Conservation (phyloP, 495 filamentous ascomycete genomes). For the Neurospora sp. region DNA sequence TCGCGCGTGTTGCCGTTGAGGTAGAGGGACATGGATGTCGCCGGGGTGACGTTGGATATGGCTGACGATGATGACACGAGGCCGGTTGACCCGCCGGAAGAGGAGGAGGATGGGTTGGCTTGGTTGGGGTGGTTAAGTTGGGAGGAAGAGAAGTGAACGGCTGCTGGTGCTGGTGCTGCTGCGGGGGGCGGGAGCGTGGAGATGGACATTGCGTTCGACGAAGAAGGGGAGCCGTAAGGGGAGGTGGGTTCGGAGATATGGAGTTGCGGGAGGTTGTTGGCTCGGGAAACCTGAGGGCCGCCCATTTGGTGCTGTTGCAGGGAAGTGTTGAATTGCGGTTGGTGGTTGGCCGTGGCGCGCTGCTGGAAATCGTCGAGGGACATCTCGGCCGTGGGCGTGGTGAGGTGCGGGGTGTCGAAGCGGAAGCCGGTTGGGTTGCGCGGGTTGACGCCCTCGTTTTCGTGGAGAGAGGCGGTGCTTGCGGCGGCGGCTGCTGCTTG, state of each 20-base stretch:
- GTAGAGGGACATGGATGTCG: not conserved
- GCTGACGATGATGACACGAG: not conserved
- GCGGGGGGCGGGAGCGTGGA: not conserved
- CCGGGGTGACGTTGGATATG: not conserved
- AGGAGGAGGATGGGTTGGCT: not conserved
- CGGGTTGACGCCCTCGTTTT: not conserved
- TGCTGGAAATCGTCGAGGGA: slow-evolving; percentile 23
- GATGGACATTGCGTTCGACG: not conserved
- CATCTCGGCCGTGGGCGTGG: slow-evolving; percentile 29
- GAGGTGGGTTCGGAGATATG: not conserved
- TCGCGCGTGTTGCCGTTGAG: not conserved
- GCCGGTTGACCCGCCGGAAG: not conserved
- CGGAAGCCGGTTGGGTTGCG: not conserved
- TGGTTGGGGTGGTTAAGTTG: not conserved
- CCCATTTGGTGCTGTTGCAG: not conserved
- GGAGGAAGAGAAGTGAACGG: not conserved
- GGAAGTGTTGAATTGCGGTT: not conserved
- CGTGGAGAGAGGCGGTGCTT: not conserved
- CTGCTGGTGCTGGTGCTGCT: not conserved
- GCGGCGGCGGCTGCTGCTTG: not conserved
- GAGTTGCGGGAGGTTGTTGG: not conserved
- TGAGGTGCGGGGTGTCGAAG: slow-evolving; percentile 21
- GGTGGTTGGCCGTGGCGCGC: not conserved
- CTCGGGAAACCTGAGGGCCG: not conserved
- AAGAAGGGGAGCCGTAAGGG: not conserved